Evolutionary conservation across 441 rosid species (phyloP).

Genomic region (Geranium incanum): DNA sequence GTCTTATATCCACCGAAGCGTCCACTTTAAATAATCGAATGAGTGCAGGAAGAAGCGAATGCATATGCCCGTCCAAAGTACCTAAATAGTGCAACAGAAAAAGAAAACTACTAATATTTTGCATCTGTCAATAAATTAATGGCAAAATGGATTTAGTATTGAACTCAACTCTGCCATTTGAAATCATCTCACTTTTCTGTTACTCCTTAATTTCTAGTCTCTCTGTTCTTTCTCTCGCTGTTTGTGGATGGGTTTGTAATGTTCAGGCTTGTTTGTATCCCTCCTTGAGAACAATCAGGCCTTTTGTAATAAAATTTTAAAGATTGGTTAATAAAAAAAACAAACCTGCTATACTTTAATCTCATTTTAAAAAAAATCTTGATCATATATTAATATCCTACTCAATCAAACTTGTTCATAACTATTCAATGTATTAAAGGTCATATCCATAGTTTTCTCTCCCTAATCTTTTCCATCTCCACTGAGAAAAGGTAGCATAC

Average conservation of each 20-base stretch:
- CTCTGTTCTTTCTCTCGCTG: too few species aligned
- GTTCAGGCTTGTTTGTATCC: too few species aligned
- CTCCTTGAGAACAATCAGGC: too few species aligned
- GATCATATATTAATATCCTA: not conserved
- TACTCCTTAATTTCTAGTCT: too few species aligned
- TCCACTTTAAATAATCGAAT: constrained; percentile 91
- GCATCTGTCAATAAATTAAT: not conserved
- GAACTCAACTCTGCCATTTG: not conserved
- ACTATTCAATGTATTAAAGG: not conserved
- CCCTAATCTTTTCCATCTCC: not conserved
- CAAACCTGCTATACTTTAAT: not conserved
- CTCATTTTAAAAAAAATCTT: not conserved
- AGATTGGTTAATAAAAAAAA: not conserved
- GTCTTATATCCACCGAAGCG: constrained; percentile 77
- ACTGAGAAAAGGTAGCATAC: not conserved
- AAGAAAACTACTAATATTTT: not conserved
- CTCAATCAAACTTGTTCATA: not conserved
- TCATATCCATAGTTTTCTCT: not conserved
- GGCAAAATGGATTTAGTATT: not conserved
- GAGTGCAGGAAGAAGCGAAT: constrained; percentile 93
- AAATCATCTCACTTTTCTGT: too few species aligned
- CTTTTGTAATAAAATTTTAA: too few species aligned
- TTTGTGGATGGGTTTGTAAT: too few species aligned
- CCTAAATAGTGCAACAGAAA: constrained; percentile 38
- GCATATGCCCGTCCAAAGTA: constrained; percentile 98